phyloP scores from a whole-genome alignment of 2,329 filamentous ascomycete genomes.

The Fusarium subtropicale region DNA sequence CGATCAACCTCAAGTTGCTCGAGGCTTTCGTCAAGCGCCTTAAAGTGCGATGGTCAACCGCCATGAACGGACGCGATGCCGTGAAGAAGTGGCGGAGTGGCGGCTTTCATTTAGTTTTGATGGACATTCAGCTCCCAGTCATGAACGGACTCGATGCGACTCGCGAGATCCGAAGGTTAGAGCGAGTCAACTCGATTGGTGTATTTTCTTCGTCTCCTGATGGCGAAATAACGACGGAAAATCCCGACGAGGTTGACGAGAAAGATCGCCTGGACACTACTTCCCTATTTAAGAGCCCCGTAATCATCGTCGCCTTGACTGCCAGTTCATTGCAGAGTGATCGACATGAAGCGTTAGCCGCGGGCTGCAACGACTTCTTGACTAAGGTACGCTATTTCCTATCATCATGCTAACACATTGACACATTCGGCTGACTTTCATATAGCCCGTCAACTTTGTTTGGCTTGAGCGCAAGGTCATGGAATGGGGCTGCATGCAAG shows the following conservation, averaged over 20 bases:
- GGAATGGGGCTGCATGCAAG: constrained; percentile 99
- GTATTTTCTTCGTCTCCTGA: constrained; percentile 81
- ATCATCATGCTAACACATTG: not conserved
- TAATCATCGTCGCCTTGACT: constrained; percentile 97
- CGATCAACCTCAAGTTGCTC: constrained; percentile 93
- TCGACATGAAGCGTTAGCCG: constrained; percentile 91
- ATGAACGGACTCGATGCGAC: constrained; percentile 97
- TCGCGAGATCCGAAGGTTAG: constrained; percentile 89
- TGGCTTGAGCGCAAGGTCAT: constrained; percentile 98
- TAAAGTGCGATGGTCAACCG: constrained; percentile 97
- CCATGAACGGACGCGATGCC: constrained; percentile 93
- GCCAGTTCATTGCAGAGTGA: constrained; percentile 95
- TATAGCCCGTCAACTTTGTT: constrained; percentile 92
- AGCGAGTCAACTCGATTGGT: constrained; percentile 91
- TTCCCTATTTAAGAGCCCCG: constrained; percentile 89
- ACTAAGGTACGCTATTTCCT: constrained; percentile 79
- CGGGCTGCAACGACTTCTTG: constrained; percentile 97
- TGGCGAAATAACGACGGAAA: constrained; percentile 59
- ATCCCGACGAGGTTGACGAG: constrained; percentile 63
- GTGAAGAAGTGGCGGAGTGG: constrained; percentile 93
- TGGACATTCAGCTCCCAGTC: constrained; percentile 97
- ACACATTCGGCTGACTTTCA: constrained; percentile 22
- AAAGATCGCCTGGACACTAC: constrained; percentile 77
- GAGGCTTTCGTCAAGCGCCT: constrained; percentile 96
- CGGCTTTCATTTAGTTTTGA: constrained; percentile 94